Percentiles rank a stretch among this genome's conserved stretches.
These are phyloP conservation scores for Groenewaldozyma tartarivorans DNA, from an alignment of 805 yeast species.

Conservation along the genomic window DNA sequence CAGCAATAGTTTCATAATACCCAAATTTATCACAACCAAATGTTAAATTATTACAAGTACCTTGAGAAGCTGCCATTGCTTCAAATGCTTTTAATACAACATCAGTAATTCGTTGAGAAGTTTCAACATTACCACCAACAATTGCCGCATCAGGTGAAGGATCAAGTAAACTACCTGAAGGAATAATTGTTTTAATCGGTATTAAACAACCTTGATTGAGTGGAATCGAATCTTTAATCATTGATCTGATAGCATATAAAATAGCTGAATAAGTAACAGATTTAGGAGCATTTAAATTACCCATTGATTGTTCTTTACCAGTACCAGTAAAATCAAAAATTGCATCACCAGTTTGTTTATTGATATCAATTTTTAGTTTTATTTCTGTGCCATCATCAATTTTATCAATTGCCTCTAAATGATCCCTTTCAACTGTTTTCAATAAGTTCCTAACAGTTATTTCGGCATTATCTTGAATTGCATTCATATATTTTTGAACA, in stretches of 20 bases:
- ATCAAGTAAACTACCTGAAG: conserved; percentile 52
- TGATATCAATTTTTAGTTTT: conserved; percentile 27
- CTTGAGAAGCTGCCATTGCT: conserved; percentile 92
- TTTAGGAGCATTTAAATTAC: conserved; percentile 85
- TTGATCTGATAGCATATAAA: conserved; percentile 73
- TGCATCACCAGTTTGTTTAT: conserved; percentile 48
- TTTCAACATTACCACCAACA: conserved; percentile 91
- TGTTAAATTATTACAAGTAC: conserved; percentile 89
- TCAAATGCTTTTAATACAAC: conserved; percentile 77
- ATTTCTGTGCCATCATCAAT: conserved; percentile 29
- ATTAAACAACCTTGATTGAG: conserved; percentile 85
- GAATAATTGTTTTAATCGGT: conserved; percentile 63
- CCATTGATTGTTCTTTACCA: conserved; percentile 68
- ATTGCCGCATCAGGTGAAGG: conserved; percentile 86
- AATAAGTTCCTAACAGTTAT: conserved; percentile 52
- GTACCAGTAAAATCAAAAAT: conserved; percentile 80
- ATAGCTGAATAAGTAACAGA: conserved; percentile 87
- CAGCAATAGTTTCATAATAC: conserved; percentile 90
- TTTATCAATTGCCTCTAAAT: conserved; percentile 20
- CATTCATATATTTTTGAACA: conserved; percentile 67
- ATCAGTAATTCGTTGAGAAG: conserved; percentile 89
- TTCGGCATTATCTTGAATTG: conserved; percentile 74
- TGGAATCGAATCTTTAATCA: conserved; percentile 83
- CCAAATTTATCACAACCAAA: conserved; percentile 84
- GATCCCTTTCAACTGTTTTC: conserved; percentile 30